Evolutionary conservation across 164 flowering plant species (phyloP), one percentile per base, ranked within the genome.

Genomic region (Vitis riparia): DNA sequence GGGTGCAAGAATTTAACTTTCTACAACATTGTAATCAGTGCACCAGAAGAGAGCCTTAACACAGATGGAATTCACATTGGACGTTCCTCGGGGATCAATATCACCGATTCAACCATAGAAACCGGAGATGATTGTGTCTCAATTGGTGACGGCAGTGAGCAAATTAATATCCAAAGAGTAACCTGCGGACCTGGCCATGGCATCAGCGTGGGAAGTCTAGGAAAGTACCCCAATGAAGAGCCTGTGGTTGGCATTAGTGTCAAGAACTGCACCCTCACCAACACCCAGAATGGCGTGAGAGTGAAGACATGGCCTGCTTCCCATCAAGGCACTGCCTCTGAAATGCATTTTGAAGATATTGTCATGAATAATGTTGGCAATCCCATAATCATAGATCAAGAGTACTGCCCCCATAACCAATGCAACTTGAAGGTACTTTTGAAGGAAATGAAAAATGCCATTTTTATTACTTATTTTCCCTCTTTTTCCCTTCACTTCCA

Each of bases 81-180:
- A 0, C 48, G 65, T 2, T 78, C 85, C 5, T 55, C 11, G 1
- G 80, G 69, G 0, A n/a, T 82, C 14, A 68, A 56, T 9, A 77
- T 84, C 29, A 66, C 44, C 2, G 56, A 73, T 9, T 10, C 77
- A 0, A 27, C 14, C 8, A 78, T 84, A 3, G 29, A 48, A 19
- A 84, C 88, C 0, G 85, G 88, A 11, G 88, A 82, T 52, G 88
- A 84, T 57, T 84, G 88, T 62, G 63, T 84, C 19, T 84, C 88
- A 3, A 37, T 37, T 6, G 44, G 44, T 37, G 44, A 37, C 2
- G 44, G 44, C 44, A 37, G 44, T 6, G 6, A 37, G 44, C 44
- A 69, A 1, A 19, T 77, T 4, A 47, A 55, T 4, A 55, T 77
- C 47, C n/a, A 55, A 1, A 9, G 58, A 0, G 80, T 77, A 0